phyloP scores from a whole-genome alignment of 179 eudicot species.

The Sideroxylon spinosum region DNA sequence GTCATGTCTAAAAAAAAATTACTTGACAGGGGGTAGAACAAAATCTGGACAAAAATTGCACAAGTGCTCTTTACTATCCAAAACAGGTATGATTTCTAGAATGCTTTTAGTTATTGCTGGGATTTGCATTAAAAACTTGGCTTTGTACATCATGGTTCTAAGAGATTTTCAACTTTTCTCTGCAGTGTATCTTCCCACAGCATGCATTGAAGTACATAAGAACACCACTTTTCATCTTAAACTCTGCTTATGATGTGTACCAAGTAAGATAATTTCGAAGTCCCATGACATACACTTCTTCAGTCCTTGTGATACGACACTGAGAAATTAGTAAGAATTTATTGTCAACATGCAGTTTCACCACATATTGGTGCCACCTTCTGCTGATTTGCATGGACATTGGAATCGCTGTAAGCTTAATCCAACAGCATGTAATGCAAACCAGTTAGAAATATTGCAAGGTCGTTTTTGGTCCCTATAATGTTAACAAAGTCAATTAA shows the following conservation, averaged over 20 bases:
- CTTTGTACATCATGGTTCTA: conserved; percentile 5
- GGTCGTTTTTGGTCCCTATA: conserved; percentile 32
- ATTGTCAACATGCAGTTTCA: conserved; percentile 47
- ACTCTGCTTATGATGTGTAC: conserved; percentile 87
- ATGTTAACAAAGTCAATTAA: neutral
- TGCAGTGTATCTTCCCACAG: conserved; percentile 93
- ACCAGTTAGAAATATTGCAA: conserved; percentile 60
- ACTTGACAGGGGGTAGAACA: conserved; percentile 55
- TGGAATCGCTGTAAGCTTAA: conserved; percentile 72
- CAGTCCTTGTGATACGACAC: neutral
- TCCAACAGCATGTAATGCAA: conserved; percentile 43
- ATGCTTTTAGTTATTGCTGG: neutral
- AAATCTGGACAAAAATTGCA: conserved; percentile 64
- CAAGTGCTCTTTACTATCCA: conserved; percentile 41
- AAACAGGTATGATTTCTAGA: conserved; percentile 39
- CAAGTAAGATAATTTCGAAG: conserved; percentile 47
- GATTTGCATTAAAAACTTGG: neutral
- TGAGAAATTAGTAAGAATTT: neutral
- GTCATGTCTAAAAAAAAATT: neutral
- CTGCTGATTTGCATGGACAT: conserved; percentile 61
- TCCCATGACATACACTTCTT: conserved; percentile 5
- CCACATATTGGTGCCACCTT: conserved; percentile 75
- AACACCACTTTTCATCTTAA: conserved; percentile 76
- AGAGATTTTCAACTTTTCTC: conserved; percentile 9
- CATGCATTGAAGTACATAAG: conserved; percentile 53